phyloP scores from a whole-genome alignment of 2,329 filamentous ascomycete species.

The Verticillium zaregamsianum region DNA sequence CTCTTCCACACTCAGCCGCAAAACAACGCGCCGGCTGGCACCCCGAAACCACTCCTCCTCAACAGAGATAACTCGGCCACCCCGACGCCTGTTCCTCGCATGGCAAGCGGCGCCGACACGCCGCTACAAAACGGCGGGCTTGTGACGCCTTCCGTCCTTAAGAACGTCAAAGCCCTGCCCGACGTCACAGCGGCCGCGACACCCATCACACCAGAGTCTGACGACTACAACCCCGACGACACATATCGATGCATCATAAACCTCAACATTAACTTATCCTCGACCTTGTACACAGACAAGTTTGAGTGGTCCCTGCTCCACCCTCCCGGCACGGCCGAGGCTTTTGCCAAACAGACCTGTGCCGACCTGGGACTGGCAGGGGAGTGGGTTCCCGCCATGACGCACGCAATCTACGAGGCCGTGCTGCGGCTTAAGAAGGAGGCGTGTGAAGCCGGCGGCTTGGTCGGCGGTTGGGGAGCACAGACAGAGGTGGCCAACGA shows the following conservation, averaged over 20 bases:
- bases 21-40: constrained; percentile 14
- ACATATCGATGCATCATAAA: constrained; percentile 91
- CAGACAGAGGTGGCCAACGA: constrained; percentile 78
- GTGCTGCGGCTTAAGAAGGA: constrained; percentile 93
- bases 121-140: constrained; percentile 48
- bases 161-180: constrained; percentile 37
- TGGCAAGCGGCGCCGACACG: constrained; percentile 49
- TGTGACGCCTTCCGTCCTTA: constrained; percentile 43
- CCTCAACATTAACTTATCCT: constrained; percentile 86
- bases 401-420: constrained; percentile 95
- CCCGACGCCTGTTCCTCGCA: constrained; percentile 20
- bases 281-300: constrained; percentile 90
- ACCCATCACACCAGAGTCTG: constrained; percentile 59
- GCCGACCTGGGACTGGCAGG: constrained; percentile 84
- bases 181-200: constrained; percentile 68
- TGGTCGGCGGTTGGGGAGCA: constrained; percentile 66
- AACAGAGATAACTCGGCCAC: constrained; percentile 35
- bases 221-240: constrained; percentile 84
- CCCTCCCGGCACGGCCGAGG: constrained; percentile 84
- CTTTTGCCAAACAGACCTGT: constrained; percentile 89
- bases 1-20: constrained; percentile 67
- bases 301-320: constrained; percentile 97
- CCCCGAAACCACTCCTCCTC: constrained; percentile 23
- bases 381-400: constrained; percentile 92
- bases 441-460: constrained; percentile 83